phyloP scores from a whole-genome alignment of 1,284 basidiomycete species.

The Microbotryum saponariae region DNA sequence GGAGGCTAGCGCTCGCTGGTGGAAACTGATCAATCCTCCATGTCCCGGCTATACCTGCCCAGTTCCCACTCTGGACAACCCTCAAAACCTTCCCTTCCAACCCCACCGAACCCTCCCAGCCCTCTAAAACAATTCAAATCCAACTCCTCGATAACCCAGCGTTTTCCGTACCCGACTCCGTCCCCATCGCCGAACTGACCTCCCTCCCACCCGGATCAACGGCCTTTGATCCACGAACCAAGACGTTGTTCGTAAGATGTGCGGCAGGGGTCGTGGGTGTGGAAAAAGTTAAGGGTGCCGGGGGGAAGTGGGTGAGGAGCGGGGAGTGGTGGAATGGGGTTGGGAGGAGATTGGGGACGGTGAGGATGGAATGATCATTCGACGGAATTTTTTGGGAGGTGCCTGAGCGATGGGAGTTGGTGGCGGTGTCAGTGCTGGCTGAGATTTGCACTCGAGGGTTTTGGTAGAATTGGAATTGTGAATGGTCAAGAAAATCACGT shows the following conservation, averaged over 20 bases:
- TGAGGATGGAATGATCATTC: too few species aligned
- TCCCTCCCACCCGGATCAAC: slow-evolving; percentile 45
- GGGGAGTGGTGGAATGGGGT: slow-evolving; percentile 58
- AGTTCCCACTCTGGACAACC: slow-evolving; percentile 41
- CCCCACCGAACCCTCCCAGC: slow-evolving; percentile 41
- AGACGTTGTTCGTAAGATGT: slow-evolving; percentile 50
- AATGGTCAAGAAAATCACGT: too few species aligned
- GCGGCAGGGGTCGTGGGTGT: slow-evolving; percentile 50
- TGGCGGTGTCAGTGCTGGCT: too few species aligned
- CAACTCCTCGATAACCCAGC: not conserved
- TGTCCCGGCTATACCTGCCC: not conserved
- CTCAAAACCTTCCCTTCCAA: slow-evolving; percentile 8
- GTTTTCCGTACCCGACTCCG: not conserved
- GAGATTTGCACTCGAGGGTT: too few species aligned
- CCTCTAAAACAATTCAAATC: not conserved
- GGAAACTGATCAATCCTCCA: not conserved
- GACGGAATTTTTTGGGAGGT: too few species aligned
- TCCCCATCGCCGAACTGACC: too few species aligned
- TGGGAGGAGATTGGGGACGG: not conserved
- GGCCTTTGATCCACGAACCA: slow-evolving; percentile 44
- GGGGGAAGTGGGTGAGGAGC: slow-evolving; percentile 47
- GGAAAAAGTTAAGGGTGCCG: slow-evolving; percentile 53
- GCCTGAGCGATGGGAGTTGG: too few species aligned
- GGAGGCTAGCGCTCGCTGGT: too few species aligned
- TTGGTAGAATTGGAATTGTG: too few species aligned